Percentiles rank a stretch among this genome's conserved stretches.
Conservation (phyloP, 2,329 filamentous ascomycete genomes). For the Leptodontidium sp. region DNA sequence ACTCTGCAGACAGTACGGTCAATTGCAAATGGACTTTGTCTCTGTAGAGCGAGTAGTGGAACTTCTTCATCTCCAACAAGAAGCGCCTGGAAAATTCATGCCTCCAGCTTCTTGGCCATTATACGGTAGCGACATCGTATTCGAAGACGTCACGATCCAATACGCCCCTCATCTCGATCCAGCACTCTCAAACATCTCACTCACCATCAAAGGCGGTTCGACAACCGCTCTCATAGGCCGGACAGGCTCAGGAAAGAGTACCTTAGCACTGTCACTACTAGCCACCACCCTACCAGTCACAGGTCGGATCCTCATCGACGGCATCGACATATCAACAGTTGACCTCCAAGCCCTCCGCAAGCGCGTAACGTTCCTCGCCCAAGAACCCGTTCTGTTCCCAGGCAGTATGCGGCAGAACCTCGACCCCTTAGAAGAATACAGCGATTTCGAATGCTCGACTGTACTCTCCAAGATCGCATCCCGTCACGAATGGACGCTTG, state of each 20-base stretch:
- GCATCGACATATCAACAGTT: slow-evolving; percentile 66
- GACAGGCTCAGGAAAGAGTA: slow-evolving; percentile 85
- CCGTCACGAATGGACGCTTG: slow-evolving; percentile 62
- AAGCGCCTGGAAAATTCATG: slow-evolving; percentile 69
- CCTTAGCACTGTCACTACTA: slow-evolving; percentile 69
- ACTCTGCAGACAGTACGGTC: slow-evolving; percentile 82
- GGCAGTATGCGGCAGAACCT: slow-evolving; percentile 69
- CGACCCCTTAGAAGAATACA: slow-evolving; percentile 65
- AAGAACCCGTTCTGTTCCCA: slow-evolving; percentile 72
- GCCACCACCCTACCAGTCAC: slow-evolving; percentile 61
- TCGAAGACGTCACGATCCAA: slow-evolving; percentile 78
- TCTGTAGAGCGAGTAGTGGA: slow-evolving; percentile 88
- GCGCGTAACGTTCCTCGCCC: slow-evolving; percentile 71
- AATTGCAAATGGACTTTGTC: slow-evolving; percentile 91
- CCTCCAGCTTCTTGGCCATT: slow-evolving; percentile 82
- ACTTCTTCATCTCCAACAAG: slow-evolving; percentile 79
- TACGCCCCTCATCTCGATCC: slow-evolving; percentile 83
- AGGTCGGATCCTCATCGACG: slow-evolving; percentile 67
- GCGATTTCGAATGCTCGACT: slow-evolving; percentile 59
- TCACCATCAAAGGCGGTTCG: slow-evolving; percentile 80
- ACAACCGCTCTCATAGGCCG: slow-evolving; percentile 83
- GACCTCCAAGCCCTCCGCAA: slow-evolving; percentile 66
- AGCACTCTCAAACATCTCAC: slow-evolving; percentile 71
- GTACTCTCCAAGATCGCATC: slow-evolving; percentile 63
- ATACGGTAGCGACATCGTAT: slow-evolving; percentile 74